Evolutionary conservation across 371 early-diverging fungal genomes (phyloP), one percentile per base, ranked within the genome.

Genomic region (Actinomucor elegans): DNA sequence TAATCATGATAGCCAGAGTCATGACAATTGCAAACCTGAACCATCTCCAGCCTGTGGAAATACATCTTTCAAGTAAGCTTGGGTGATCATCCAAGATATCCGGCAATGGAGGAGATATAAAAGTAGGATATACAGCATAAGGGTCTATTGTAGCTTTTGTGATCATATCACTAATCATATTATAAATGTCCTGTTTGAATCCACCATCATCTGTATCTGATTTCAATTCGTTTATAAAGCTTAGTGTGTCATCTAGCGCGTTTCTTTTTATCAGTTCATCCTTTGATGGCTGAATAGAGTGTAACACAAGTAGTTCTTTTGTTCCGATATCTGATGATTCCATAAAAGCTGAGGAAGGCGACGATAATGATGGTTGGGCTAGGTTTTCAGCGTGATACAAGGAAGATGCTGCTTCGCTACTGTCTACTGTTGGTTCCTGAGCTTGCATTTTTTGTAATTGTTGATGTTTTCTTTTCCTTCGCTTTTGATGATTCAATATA

Each of bases 191-290:
- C 10, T 45, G 11, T n/a, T 51, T 18, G 29, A 61, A 50, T 17
- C 42, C 51, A 29, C 50, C 55, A 33, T 61, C 55, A 38, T 55
- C 41, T 31, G 48, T 42, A 28, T 53, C 37, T 14, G 36, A 31
- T 11, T 43, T 36, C 2, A 49, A 33, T 3, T 32, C 50, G 46
- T 61, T 50, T 6, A 61, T 20, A 40, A 51, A 61, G 29, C 51
- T 51, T 6, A 61, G 45, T 21, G 53, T 37, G 18, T 61, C 61
- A 32, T 61, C 61, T 5, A 61, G 28, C 21, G 61, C 51, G 17
- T 61, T 61, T 40, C 61, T 49, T 32, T 49, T 23, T 12, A 21
- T 12, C 17, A n/a, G 29, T 2, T 35, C 23, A 36, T 26, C 17
- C 5, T 36, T 7, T 37, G 9, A 36, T 31, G 9, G 21, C n/a